Conservation (phyloP, 192 early-diverging fungal species). For the Backusella luteola region DNA sequence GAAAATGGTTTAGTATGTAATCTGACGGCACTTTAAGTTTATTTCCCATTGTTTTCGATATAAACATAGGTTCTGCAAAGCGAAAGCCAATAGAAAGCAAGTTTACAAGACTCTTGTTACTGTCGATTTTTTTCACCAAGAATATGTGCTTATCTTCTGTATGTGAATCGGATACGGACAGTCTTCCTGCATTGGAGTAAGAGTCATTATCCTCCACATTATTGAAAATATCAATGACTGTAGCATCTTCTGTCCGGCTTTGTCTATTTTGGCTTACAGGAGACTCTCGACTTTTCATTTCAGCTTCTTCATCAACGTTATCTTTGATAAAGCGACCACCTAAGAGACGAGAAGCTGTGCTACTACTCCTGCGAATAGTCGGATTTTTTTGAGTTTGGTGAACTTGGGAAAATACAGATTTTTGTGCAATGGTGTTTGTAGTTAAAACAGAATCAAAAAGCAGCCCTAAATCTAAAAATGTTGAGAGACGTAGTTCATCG, state of each 20-base stretch:
- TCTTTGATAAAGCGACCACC: background rate
- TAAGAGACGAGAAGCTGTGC: background rate
- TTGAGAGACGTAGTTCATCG: background rate
- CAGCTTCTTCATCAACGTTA: background rate
- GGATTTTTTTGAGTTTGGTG: background rate
- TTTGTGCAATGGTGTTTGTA: slow-evolving; percentile 23
- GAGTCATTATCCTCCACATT: background rate
- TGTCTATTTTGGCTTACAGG: background rate
- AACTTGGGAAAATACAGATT: slow-evolving; percentile 9
- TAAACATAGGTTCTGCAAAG: slow-evolving; percentile 34
- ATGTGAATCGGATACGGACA: background rate
- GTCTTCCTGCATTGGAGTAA: background rate
- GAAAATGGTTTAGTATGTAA: slow-evolving; percentile 30
- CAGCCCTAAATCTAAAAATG: slow-evolving; percentile 13
- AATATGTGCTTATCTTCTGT: slow-evolving; percentile 26
- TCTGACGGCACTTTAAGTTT: slow-evolving; percentile 26
- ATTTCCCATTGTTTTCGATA: slow-evolving; percentile 35
- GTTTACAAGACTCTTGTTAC: slow-evolving; percentile 6
- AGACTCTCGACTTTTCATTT: background rate
- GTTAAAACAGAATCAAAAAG: slow-evolving; percentile 18
- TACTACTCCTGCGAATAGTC: background rate
- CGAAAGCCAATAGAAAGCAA: slow-evolving; percentile 34
- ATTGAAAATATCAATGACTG: slow-evolving; percentile 14
- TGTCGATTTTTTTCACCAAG: slow-evolving; percentile 31
- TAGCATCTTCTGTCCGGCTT: background rate